These are phyloP conservation scores for Cyclospora cayetanensis DNA, from an alignment of 169 alveolate genomes.

Conservation along the genomic window DNA sequence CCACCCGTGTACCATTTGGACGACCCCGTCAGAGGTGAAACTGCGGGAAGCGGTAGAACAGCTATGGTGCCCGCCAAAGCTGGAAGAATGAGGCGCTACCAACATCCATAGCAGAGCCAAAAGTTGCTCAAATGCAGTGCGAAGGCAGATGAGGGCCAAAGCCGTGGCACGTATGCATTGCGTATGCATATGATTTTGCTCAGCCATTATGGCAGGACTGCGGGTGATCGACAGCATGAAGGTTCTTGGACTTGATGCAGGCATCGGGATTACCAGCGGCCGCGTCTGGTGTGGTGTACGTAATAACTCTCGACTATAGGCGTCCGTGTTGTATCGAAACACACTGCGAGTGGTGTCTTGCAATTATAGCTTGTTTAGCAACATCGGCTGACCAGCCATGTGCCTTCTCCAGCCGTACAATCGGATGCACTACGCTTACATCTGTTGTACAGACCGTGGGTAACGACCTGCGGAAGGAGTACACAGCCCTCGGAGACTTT, in stretches of 20 bases:
- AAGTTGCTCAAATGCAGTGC: not conserved
- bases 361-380: too few relatives aligned
- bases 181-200: not conserved
- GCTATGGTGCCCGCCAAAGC: not conserved
- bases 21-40: constrained; percentile 78
- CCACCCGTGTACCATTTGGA: constrained; percentile 82
- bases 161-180: not conserved
- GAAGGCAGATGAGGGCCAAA: not conserved
- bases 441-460: constrained; percentile 78
- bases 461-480: constrained; percentile 79
- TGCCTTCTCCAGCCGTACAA: too few relatives aligned
- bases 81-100: too few relatives aligned
- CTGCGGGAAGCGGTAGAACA: not conserved
- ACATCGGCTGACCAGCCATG: too few relatives aligned
- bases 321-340: too few relatives aligned
- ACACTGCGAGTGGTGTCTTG: too few relatives aligned
- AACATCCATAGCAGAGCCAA: not conserved
- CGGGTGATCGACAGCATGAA: constrained; percentile 78
- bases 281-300: constrained; percentile 85
- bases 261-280: constrained; percentile 83
- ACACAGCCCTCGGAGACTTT: constrained; percentile 87
- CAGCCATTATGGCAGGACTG: constrained; percentile 78
- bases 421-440: constrained; percentile 47
- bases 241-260: constrained; percentile 76
- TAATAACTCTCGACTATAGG: too few relatives aligned